Evolutionary conservation across 2,329 filamentous ascomycete species (phyloP), one percentile per base, ranked within the genome.

Genomic region (Capronia coronata): DNA sequence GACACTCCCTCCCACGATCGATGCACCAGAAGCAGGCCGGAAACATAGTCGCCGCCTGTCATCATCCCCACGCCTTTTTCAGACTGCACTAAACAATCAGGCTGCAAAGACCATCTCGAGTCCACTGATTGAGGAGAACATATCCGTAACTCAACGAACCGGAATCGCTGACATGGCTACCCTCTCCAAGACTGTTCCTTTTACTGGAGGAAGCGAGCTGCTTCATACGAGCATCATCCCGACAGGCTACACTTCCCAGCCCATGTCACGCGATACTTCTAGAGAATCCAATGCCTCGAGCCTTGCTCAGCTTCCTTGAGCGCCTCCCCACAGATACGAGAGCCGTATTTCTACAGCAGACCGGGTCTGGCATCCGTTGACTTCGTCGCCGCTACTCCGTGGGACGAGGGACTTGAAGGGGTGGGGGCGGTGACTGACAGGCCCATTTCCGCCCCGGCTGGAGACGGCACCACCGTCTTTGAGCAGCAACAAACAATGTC

Each of bases 221-320:
- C 52, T 51, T 48, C 21, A 25, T 10, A 22, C 43, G 14, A 22
- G 30, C 29, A 29, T 16, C 19, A 38, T 59, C 19, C 61, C 59
- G 1, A 32, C 49, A 38, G 61, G 62, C n/a, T 61, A 63, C 46
- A 59, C 53, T 22, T 63, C 60, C 9, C 58, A 63, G 42, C 61
- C 63, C 23, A 62, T 64, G 62, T 60, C 59, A 14, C 55, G 63
- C 44, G 60, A 64, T 35, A 49, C 46, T 11, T 64, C 63, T 11
- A 47, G 46, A 14, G 60, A 61, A 52, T 63, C 62, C 9, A 44
- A 54, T 14, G 49, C 54, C 19, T 63, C 62, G 11, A n/a, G n/a
- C n/a, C 48, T 59, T 21, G 52, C 55, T 51, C 46, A 4, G 46
- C 49, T 13, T 51, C 52, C 10, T 35, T 48, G 1, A 37, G 52